Evolutionary conservation across 257 asterid species (phyloP).

Genomic region (Gentiana macrophylla): DNA sequence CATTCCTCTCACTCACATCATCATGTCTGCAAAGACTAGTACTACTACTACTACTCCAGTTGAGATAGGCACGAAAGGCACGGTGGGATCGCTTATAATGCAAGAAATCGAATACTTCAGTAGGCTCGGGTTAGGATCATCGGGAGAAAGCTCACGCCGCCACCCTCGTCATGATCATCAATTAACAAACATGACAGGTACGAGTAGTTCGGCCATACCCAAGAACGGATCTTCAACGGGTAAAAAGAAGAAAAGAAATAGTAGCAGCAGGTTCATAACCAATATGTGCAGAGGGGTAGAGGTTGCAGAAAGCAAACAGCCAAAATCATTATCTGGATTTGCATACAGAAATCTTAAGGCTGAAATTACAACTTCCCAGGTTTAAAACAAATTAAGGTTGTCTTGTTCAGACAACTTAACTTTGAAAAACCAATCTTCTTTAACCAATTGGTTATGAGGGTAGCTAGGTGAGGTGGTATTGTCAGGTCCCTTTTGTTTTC

Average conservation of each 20-base stretch:
- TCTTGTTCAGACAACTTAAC: constrained; percentile 26
- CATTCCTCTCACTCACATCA: constrained; percentile 11
- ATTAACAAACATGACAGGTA: constrained; percentile 16
- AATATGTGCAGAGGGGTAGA: constrained; percentile 43
- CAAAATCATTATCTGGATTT: constrained; percentile 15
- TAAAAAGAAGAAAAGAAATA: constrained; percentile 33
- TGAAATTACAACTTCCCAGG: constrained; percentile 17
- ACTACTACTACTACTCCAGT: constrained; percentile 4
- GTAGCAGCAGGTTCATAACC: constrained; percentile 31
- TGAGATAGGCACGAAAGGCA: constrained; percentile 24
- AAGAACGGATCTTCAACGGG: constrained; percentile 18
- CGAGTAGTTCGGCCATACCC: constrained; percentile 13
- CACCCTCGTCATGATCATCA: constrained; percentile 9
- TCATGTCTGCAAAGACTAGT: constrained; percentile 15
- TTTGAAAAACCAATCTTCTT: constrained; percentile 6
- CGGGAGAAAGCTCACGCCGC: not conserved
- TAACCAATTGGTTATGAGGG: constrained; percentile 28
- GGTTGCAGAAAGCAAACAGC: constrained; percentile 31
- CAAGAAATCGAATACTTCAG: constrained; percentile 26
- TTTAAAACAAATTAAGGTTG: constrained; percentile 9
- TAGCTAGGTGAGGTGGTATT: constrained; percentile 45
- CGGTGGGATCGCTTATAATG: constrained; percentile 32
- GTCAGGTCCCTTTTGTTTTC: no score
- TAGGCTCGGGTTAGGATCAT: constrained; percentile 14
- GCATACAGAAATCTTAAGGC: constrained; percentile 35